Base-by-base conservation (phyloP, 306 rosid species). In the Casuarina cunninghamiana region DNA sequence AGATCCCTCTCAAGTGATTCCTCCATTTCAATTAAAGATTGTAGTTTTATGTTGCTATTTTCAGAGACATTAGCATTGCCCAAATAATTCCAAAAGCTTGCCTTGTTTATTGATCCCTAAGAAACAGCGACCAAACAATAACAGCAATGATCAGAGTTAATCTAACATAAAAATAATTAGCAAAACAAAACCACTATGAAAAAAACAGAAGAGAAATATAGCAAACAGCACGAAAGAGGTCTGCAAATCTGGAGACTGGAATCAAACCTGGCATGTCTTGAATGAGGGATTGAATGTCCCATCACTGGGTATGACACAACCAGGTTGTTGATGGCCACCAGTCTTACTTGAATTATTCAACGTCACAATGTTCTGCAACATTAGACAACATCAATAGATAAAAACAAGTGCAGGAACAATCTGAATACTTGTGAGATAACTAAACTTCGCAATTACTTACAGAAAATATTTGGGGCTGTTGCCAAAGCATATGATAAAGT, bases 1-100 rank as follows among this genome's bases (percentile, higher is more conserved):
- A 94, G 92, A 76, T 88, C 96, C 89, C 86, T 94, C 84, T 92
- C 98, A 50, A 94, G 75, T 46, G 87, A 86, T 72, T 91, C 97
- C 85, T 94, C 97, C 89, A 89, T 84, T 81, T 84, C 87, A 79
- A 82, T 80, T 78, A 84, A 78, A 11, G 97, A 89, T 78, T 86
- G 88, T 42, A 89, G 77, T 79, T 87, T 91, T 35, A 65, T 51
- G 71, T 37, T 78, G 79, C 78, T 80, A 72, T 55, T 50, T 70
- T 78, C 88, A 0, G 86, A 76, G 77, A 80, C 79, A 83, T 85
- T 87, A 78, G 83, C 73, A 83, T 81, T 89, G 69, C 83, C 88
- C 80, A 80, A 70, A 78, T 76, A 77, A 81, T 83, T 88, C 78
- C 77, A 81, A 72, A 75, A 69, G 66, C 67, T 86, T 66, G 77